Conservation (phyloP, 305 asterid genomes). For the Fraxinus paxiana region DNA sequence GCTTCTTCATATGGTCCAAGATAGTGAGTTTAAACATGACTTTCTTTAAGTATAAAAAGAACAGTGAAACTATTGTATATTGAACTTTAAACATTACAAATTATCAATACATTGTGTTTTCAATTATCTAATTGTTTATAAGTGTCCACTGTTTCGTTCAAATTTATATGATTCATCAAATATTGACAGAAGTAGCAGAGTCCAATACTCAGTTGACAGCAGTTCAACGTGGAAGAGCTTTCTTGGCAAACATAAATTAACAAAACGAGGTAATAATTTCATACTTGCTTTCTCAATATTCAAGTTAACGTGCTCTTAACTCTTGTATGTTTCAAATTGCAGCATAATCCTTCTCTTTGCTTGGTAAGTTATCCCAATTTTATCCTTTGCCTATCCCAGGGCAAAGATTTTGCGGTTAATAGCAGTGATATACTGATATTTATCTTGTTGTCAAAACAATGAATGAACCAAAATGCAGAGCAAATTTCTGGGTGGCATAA, state of each 20-base stretch:
- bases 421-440: neutral
- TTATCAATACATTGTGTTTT: neutral
- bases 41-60: neutral
- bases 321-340: neutral
- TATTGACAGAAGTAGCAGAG: neutral
- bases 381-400: neutral
- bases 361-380: neutral
- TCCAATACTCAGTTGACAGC: neutral
- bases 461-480: neutral
- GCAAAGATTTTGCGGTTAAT: neutral
- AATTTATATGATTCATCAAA: neutral
- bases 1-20: conserved; percentile 7
- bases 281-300: neutral
- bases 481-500: neutral
- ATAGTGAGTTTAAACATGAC: neutral
- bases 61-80: neutral
- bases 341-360: neutral
- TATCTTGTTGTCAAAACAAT: neutral
- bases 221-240: neutral
- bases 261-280: neutral
- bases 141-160: neutral
- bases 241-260: neutral
- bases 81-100: neutral
- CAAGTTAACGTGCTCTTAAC: neutral
- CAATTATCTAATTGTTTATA: neutral